Evolutionary conservation across 2,329 filamentous ascomycete genomes (phyloP).

Genomic region (Botrytis aclada): DNA sequence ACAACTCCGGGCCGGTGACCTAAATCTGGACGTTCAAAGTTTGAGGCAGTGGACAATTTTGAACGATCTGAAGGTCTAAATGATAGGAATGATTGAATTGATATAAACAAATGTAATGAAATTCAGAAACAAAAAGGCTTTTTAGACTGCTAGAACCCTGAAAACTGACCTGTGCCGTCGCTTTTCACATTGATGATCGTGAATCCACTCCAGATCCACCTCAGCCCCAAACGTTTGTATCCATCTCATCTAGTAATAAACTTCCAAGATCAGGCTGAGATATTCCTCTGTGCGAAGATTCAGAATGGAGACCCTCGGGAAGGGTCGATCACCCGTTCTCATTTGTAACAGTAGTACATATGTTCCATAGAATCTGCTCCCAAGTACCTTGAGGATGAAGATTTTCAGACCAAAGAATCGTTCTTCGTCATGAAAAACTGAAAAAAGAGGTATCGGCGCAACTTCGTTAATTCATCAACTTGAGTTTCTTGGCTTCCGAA

Average conservation of each 20-base stretch:
- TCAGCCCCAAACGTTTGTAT: background rate
- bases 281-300: background rate
- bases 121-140: background rate
- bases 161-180: background rate
- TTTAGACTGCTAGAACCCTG: background rate
- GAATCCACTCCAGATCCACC: background rate
- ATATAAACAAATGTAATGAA: background rate
- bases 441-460: background rate
- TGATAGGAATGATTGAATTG: background rate
- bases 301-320: background rate
- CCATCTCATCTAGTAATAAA: background rate
- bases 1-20: background rate
- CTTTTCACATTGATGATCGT: background rate
- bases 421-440: background rate
- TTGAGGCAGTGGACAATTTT: background rate
- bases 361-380: background rate
- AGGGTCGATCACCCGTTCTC: constrained; percentile 1
- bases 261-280: background rate
- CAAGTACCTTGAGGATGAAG: background rate
- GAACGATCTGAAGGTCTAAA: background rate
- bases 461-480: constrained; percentile 7
- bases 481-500: constrained; percentile 16
- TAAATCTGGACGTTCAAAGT: background rate
- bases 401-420: background rate
- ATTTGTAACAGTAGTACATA: background rate